Base-by-base conservation (phyloP, 371 early-diverging fungal genomes). In the Syncephalastrum racemosum region DNA sequence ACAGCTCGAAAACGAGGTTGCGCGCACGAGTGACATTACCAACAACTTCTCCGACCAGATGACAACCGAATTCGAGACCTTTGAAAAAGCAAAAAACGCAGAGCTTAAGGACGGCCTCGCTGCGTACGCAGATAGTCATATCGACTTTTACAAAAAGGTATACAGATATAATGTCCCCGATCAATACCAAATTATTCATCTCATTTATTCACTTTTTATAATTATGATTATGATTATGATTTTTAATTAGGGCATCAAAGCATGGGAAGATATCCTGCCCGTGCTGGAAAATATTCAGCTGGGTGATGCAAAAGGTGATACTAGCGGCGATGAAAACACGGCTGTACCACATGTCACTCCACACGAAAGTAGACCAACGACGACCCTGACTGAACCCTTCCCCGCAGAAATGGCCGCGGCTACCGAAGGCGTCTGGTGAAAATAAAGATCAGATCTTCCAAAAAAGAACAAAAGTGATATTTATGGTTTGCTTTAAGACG, bases 1-100 rank as follows among this genome's bases (percentile, higher is more conserved):
- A 10, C 75, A 93, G 92, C 82, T 96, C 20, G 70, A 87, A 67
- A 76, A 82, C 1, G 96, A 89, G 15, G 91, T 94, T 6, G 82
- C 88, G 14, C 67, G 69, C 55, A 85, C 90, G 54, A 75, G 80
- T 51, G 86, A 86, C 50, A 83, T 85, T 4, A 80, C 90, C 0
- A 76, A 75, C n/a, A 76, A 71, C 20, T 94, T 95, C 58, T 91
- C 92, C 3, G 73, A 79, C 25, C 87, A 90, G 67, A 85, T 94
- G 13, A 59, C 74, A 16, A 86, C 85, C 59, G 97, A 97, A 64
- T 88, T 87, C 60, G 90, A 89, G 31, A 79, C 90, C 23, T 94
- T 95, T 70, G 83, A 90, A 53, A 56, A 70, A 16, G 75, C 87
- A 58, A 93, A 93, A 70, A 77, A 83, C 46, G 71, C 71, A 14